Conservation (phyloP, 2,329 filamentous ascomycete genomes). For the Pseudogymnoascus sp. region DNA sequence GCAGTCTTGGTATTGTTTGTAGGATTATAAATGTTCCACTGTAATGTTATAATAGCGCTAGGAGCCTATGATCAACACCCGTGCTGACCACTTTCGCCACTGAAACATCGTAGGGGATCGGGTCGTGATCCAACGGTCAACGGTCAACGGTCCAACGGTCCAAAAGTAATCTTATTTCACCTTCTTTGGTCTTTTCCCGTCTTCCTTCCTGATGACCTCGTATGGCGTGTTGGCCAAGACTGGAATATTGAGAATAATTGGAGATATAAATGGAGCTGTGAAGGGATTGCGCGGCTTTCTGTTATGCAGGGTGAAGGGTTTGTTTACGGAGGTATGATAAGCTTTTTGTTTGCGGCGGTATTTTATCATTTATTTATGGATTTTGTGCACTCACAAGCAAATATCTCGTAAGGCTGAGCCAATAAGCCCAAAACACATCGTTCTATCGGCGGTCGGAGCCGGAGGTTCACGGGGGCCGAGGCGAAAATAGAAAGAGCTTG, state of each 20-base stretch:
- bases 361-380: background rate
- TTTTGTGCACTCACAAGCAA: background rate
- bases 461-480: background rate
- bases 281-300: background rate
- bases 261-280: background rate
- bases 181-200: background rate
- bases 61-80: background rate
- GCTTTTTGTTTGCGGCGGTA: background rate
- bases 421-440: no score
- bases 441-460: background rate
- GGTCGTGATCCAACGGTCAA: background rate
- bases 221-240: background rate
- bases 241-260: background rate
- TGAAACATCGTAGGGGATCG: background rate
- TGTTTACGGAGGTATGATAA: background rate
- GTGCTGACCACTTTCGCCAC: background rate
- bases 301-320: background rate
- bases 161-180: background rate
- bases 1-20: background rate
- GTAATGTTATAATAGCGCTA: conserved; percentile 4
- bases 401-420: background rate
- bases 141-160: background rate
- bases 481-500: background rate
- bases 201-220: background rate
- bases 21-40: conserved; percentile 1